Conservation (phyloP, 306 rosid species). For the Acacia confusa region DNA sequence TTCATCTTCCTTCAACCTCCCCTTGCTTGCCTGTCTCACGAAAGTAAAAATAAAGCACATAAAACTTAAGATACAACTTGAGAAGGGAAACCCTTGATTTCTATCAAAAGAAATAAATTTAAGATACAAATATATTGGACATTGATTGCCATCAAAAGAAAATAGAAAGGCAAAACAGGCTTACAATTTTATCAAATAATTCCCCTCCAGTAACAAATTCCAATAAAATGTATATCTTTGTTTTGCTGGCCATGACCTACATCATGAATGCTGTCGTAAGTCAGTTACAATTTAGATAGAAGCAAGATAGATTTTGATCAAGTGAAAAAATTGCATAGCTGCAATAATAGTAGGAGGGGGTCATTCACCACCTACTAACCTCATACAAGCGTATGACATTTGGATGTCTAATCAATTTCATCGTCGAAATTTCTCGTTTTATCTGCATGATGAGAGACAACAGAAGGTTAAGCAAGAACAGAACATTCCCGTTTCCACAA, state of each 20-base stretch:
- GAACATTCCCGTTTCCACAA: neutral
- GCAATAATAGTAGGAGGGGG: constrained; percentile 2
- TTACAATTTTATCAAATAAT: constrained; percentile 89
- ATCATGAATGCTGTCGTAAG: constrained; percentile 33
- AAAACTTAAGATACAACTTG: neutral
- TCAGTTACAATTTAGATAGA: constrained; percentile 22
- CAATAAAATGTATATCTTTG: constrained; percentile 88
- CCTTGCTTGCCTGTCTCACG: constrained; percentile 65
- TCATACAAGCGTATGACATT: constrained; percentile 90
- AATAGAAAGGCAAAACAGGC: constrained; percentile 31
- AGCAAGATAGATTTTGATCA: constrained; percentile 13
- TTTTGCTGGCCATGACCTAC: constrained; percentile 97
- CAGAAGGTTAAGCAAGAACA: constrained; percentile 14
- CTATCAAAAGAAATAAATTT: neutral
- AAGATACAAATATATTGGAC: constrained; percentile 3
- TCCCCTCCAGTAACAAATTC: constrained; percentile 96
- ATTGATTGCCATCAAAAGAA: constrained; percentile 1
- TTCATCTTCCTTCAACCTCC: constrained; percentile 92
- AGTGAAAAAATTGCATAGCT: constrained; percentile 8
- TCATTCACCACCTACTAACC: constrained; percentile 51
- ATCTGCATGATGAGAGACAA: constrained; percentile 56
- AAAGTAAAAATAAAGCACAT: constrained; percentile 18
- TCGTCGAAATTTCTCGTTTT: constrained; percentile 93
- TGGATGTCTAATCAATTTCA: constrained; percentile 92
- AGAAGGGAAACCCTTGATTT: no score